Evolutionary conservation across 371 early-diverging fungal genomes (phyloP), one percentile per base, ranked within the genome.

Genomic region (Umbelopsis sp.): DNA sequence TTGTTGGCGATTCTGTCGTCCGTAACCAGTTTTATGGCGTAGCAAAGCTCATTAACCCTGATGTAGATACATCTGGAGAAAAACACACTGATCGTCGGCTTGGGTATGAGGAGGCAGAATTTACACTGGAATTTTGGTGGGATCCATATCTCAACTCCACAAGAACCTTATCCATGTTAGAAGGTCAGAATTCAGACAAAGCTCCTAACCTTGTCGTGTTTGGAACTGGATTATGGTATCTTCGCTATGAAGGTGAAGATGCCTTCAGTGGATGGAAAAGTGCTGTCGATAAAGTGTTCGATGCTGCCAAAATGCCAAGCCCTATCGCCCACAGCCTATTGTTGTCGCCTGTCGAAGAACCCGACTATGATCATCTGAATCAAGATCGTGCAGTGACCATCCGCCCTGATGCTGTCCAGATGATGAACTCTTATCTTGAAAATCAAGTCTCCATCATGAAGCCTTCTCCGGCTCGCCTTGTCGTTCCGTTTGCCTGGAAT

Each of bases 1-100:
- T 90, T 74, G 78, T 89, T 51, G 93, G 93, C 35, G 92, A 93
- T 72, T 91, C 91, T 1, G 80, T 87, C 1, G 83, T 84, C 48
- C 85, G 92, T 45, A 77, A 84, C 45, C 84, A 88, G 62, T 92
- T 82, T 73, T 81, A 85, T 38, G 80, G 89, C 0, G 66, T 87
- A 29, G 81, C 80, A 10, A 70, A 78, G 9, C 68, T 81, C 10
- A 68, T 89, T 10, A 73, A 81, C 8, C 76, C 76, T 0, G 74
- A 73, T 1, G 44, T 72, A 4, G 75, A 68, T 18, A 74, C 70
- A 4, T 72, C 65, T 9, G 81, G 82, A 8, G 70, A 79, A 3
- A 52, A 75, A 1, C 83, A 86, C 65, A 67, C 69, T 8, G 81
- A 85, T 68, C 74, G 80, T 22, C 51, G 63, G 20, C 72, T 71